phyloP scores from a whole-genome alignment of 2,329 filamentous ascomycete genomes.

The Balansia obtecta region DNA sequence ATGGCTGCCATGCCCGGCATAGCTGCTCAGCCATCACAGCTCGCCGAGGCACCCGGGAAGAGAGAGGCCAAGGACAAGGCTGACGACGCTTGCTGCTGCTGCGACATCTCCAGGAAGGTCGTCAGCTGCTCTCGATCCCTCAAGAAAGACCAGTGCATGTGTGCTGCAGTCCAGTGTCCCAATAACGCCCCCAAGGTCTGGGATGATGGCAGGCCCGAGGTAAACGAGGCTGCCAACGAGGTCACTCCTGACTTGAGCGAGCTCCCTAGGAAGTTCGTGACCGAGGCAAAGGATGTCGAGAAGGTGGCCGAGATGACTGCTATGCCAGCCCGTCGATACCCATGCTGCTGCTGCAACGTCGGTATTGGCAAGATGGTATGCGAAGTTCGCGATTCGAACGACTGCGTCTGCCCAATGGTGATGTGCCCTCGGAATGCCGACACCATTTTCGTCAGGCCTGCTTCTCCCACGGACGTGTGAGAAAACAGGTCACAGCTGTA shows the following conservation, averaged over 20 bases:
- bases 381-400: constrained; percentile 6
- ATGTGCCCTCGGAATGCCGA: constrained; percentile 6
- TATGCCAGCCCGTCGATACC: not conserved
- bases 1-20: not conserved
- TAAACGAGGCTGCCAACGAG: not conserved
- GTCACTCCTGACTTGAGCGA: not conserved
- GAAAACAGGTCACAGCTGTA: not conserved
- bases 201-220: not conserved
- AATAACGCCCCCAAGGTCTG: constrained; percentile 7
- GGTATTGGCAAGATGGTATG: constrained; percentile 11
- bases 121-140: constrained; percentile 6
- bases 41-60: not conserved
- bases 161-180: constrained; percentile 13
- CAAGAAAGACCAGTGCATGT: constrained; percentile 8
- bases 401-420: constrained; percentile 12
- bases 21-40: not conserved
- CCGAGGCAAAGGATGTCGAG: not conserved
- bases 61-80: not conserved
- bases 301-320: not conserved
- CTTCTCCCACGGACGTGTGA: not conserved
- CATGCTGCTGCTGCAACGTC: constrained; percentile 14
- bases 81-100: constrained; percentile 13
- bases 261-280: not conserved
- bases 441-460: not conserved
- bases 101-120: constrained; percentile 8